Base-by-base conservation (phyloP, 1,284 basidiomycete genomes). In the Microbotryum silenes-acaulis region DNA sequence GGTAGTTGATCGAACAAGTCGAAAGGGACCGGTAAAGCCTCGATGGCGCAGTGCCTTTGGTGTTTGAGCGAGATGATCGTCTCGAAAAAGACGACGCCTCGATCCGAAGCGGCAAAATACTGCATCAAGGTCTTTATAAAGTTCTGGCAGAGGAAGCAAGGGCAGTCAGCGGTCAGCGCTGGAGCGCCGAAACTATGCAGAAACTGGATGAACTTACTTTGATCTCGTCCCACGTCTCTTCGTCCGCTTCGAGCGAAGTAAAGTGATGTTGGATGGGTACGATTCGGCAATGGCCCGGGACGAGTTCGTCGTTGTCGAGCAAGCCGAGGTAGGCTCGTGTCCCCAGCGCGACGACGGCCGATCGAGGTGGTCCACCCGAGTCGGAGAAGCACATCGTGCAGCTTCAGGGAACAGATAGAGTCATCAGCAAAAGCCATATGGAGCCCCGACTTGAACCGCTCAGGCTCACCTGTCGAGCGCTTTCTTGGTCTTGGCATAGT, bases 71-170 rank as follows among this genome's bases (percentile, higher is more conserved):
- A 86, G 50, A 91, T 78, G 33, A 97, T 85, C 1, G 93, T 97
- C 76, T 97, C 94, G 74, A 86, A 96, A 77, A 98, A 97, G 21
- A 97, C 77, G 27, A 93, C 88, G 0, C 90, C 91, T 72, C 89
- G 85, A 74, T 91, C 87, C 68, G 89, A 86, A 27, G 55, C 45
- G 0, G 89, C 86, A 69, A 86, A 92, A 88, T 96, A 91, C 61
- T 84, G 84, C 84, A 97, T 94, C 20, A 99, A 78, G 70, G 90
- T 94, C 77, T 99, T 99, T 91, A 97, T 97, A 73, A 97, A 98
- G 74, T 98, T 98, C 91, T 96, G 73, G 46, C 27, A 60, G 56
- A 55, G 54, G 20, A 21, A 60, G 37, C 42, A 44, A 55, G 25
- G 14, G 10, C n/a, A 25, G 49, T 9, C 10, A 2, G 16, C 9